Base-by-base conservation (phyloP, 768 basidiomycete genomes). In the Leccinum arenicola region DNA sequence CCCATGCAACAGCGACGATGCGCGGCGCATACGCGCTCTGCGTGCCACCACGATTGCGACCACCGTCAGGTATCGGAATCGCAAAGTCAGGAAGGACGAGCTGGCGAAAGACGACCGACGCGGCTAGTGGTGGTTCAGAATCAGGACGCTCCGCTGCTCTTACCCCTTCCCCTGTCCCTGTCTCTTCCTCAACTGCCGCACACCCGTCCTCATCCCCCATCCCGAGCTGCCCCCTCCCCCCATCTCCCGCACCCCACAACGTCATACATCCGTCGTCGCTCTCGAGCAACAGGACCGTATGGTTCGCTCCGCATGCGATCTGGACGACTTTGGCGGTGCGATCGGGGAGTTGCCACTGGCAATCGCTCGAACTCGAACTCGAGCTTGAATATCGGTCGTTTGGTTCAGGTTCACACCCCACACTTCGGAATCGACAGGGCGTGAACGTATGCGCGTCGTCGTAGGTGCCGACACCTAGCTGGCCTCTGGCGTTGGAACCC, bases 241-340 rank as follows among this genome's bases (percentile, higher is more conserved):
- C 87, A 57, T 89, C 87, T 4, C 95, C 95, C 57, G 83, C 83
- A 0, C 86, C 91, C 84, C 90, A 92, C 6, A 95, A 69, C 54
- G 83, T 79, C 12, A 61, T 69, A 1, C 52, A 62, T 12, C 68
- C 70, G n/a, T 62, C 59, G 8, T 54, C 29, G 58, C 77, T 75
- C n/a, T 72, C 66, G 14, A 91, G 69, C 12, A 96, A 78, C 7
- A 85, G 69, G 0, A 96, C 70, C 0, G 93, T 87, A 67, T 96
- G 94, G 61, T 91, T 93, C 3, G 91, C 87, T 1, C 94, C 89
- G 50, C 81, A 82, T 1, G 82, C 82, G 62, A 96, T 69, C 21
- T 84, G 72, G 8, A 80, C 14, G 23, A 93, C 70, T 49, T 64
- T 61, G 35, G 57, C 50, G 23, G 70, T 56, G 48, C 35, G 31